A percentile compares a stretch with the other conserved stretches of the same genome.
Conservation (phyloP, 495 filamentous ascomycete genomes). For the Filosporella fistucella region DNA sequence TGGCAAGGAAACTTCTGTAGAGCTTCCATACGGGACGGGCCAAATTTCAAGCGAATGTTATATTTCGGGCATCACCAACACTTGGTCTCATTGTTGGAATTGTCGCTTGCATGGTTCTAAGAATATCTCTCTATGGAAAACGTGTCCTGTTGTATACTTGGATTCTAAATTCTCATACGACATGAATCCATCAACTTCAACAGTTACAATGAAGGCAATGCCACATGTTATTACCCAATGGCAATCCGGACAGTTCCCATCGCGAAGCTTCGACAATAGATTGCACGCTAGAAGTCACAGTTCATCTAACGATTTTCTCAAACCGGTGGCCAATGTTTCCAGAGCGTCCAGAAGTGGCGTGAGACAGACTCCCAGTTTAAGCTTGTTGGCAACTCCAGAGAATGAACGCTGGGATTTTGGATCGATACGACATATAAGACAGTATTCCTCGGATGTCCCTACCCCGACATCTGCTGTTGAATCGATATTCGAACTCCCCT, state of each 20-base stretch:
- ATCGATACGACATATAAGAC: slow-evolving; percentile 10
- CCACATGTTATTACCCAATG: slow-evolving; percentile 19
- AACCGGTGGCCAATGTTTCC: background rate
- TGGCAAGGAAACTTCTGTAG: background rate
- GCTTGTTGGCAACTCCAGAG: slow-evolving; percentile 2
- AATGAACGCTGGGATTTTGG: slow-evolving; percentile 13
- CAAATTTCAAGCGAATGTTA: background rate
- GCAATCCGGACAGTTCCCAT: background rate
- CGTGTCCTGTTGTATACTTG: no score
- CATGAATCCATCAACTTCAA: background rate
- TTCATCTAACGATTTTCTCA: no score
- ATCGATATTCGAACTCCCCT: slow-evolving; percentile 17
- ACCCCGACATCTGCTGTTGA: slow-evolving; percentile 16
- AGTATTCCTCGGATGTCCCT: slow-evolving; percentile 2
- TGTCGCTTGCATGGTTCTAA: no score
- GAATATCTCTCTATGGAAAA: no score
- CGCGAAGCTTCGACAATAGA: no score
- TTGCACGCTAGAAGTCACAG: no score
- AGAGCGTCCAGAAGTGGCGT: background rate
- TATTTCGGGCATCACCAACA: background rate
- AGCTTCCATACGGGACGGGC: background rate
- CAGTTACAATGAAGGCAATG: slow-evolving; percentile 7
- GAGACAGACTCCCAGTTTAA: background rate
- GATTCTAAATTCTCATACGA: background rate
- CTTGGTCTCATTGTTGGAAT: background rate